Conservation (phyloP, 2,329 filamentous ascomycete genomes). For the Epichloe uncinata region DNA sequence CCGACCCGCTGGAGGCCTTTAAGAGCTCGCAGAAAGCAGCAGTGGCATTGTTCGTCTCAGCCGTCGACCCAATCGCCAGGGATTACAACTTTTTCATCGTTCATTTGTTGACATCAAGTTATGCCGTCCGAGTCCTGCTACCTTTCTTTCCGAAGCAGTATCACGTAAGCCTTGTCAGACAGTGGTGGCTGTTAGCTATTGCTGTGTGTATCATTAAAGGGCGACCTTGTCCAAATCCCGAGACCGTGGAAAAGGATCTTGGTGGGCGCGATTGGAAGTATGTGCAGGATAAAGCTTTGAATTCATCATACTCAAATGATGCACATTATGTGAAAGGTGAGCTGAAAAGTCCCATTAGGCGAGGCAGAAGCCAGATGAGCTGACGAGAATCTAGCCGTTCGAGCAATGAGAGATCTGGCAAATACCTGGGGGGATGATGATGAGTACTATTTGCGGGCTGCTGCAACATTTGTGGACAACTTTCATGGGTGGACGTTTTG, state of each 20-base stretch:
- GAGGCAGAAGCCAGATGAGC: not conserved
- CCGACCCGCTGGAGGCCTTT: slow-evolving; percentile 61
- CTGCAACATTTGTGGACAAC: slow-evolving; percentile 59
- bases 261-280: slow-evolving; percentile 62
- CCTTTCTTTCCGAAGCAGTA: slow-evolving; percentile 60
- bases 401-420: slow-evolving; percentile 62
- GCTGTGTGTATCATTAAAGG: slow-evolving; percentile 64
- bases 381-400: slow-evolving; percentile 35
- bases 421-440: slow-evolving; percentile 64
- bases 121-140: slow-evolving; percentile 77
- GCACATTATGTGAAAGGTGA: slow-evolving; percentile 75
- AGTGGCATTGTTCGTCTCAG: slow-evolving; percentile 48
- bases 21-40: slow-evolving; percentile 53
- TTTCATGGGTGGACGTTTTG: slow-evolving; percentile 53
- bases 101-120: slow-evolving; percentile 71
- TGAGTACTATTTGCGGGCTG: slow-evolving; percentile 51
- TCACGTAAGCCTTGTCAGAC: slow-evolving; percentile 60
- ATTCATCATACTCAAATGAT: slow-evolving; percentile 54
- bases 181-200: slow-evolving; percentile 83
- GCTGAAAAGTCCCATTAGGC: not conserved
- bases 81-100: slow-evolving; percentile 74
- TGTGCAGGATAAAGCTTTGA: slow-evolving; percentile 57
- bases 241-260: slow-evolving; percentile 46
- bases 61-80: slow-evolving; percentile 41
- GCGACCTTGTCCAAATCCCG: slow-evolving; percentile 57